These are phyloP conservation scores for Serendipita vermifera DNA, from an alignment of 768 basidiomycete species.

Conservation along the genomic window DNA sequence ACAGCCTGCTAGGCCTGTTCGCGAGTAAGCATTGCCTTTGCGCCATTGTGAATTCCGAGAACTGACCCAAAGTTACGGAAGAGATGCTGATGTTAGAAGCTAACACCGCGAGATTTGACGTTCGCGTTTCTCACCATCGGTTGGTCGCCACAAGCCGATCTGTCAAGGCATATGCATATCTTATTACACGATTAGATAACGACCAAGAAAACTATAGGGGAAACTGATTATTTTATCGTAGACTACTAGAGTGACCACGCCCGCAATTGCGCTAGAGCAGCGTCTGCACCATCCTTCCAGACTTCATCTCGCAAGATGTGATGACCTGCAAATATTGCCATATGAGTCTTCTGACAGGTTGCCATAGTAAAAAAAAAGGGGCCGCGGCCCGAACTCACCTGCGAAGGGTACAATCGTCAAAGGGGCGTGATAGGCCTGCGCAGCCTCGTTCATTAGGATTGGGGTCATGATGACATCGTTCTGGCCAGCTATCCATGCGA, in stretches of 20 bases:
- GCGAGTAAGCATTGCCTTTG: no score
- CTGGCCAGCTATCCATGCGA: neutral
- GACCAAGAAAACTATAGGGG: no score
- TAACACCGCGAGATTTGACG: no score
- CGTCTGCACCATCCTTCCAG: neutral
- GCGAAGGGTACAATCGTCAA: neutral
- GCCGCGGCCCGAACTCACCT: slow-evolving; percentile 5
- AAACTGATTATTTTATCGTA: no score
- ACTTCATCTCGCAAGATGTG: slow-evolving; percentile 1
- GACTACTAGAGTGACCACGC: neutral
- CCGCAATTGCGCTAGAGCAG: neutral
- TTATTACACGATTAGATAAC: no score
- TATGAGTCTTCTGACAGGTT: neutral
- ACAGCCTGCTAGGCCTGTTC: no score
- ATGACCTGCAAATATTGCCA: neutral
- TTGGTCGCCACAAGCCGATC: no score
- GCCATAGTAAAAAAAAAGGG: neutral
- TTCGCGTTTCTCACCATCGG: no score
- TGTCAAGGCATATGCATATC: no score
- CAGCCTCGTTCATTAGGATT: neutral
- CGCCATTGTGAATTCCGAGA: no score
- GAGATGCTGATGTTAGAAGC: no score
- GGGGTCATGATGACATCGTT: neutral
- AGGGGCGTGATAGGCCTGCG: neutral
- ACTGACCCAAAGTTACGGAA: no score